Evolutionary conservation across 768 basidiomycete genomes (phyloP).

Genomic region (Lyophyllum decastes): DNA sequence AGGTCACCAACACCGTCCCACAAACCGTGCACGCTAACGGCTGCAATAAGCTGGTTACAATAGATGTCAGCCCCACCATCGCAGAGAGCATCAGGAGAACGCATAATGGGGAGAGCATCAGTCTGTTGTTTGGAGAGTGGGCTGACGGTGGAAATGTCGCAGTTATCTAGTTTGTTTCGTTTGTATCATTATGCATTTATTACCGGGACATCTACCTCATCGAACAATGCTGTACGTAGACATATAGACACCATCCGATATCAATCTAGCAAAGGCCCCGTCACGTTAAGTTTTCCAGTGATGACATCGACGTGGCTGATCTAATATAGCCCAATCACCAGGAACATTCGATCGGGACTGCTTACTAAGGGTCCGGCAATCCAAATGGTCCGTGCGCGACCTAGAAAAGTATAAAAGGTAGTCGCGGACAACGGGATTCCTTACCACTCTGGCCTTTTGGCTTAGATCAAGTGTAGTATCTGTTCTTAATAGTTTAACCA

Average conservation of each 20-base stretch:
- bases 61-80: conserved; percentile 90
- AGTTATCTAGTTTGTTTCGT: conserved; percentile 28
- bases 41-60: conserved; percentile 79
- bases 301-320: no score
- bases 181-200: conserved; percentile 19
- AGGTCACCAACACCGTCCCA: conserved; percentile 96
- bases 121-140: conserved; percentile 85
- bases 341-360: no score
- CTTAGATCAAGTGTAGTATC: neutral
- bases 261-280: neutral
- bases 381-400: neutral
- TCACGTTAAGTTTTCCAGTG: neutral
- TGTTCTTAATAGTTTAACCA: neutral
- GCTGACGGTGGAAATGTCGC: conserved; percentile 50
- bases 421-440: neutral
- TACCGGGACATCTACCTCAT: conserved; percentile 6
- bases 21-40: conserved; percentile 65
- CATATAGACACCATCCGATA: conserved; percentile 17
- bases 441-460: neutral
- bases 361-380: neutral
- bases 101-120: conserved; percentile 93
- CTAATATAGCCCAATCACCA: no score
- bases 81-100: conserved; percentile 96
- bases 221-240: conserved; percentile 7
- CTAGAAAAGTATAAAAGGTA: neutral